Base-by-base conservation (phyloP, 257 asterid species). In the Linderniella brevidens region DNA sequence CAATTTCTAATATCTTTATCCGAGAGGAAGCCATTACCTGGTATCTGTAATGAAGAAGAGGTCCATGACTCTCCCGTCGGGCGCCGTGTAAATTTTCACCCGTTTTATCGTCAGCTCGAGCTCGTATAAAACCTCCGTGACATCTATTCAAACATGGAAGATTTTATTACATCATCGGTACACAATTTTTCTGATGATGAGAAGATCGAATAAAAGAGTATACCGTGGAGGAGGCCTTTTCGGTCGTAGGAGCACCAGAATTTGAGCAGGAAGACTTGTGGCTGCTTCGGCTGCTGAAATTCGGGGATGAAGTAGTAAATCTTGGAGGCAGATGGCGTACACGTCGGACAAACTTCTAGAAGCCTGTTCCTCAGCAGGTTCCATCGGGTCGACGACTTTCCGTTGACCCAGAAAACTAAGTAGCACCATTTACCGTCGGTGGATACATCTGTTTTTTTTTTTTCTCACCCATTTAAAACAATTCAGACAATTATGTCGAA, bases 361-460 rank as follows among this genome's bases (percentile, higher is more conserved):
- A 82, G 73, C 68, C 94, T 69, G 49, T 56, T 67, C 69, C 63
- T 76, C 66, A 82, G 61, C 56, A 77, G 49, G 49, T 54, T 64
- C 94, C 92, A 82, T 46, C 53, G 59, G 1, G 76, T 73, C 16
- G 59, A 55, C 19, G 78, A 62, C 61, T 68, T 72, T 11, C 78
- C 82, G 53, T 64, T 64, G 1, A 82, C 94, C 88, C 92, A 79
- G 39, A 76, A 76, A 19, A 82, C 78, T 49, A 79, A 13, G 71
- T 79, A 82, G 62, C 94, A 82, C 94, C 94, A 82, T 64, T 66
- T 79, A 17, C 92, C 88, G 60, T 82, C 94, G 7, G 92, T 79
- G 5, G 80, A 73, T 60, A 79, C 51, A 56, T 82, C 94, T 82
- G 71, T 35, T 61, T 25, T 25, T 25, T 25, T 25, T 25, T 25